phyloP scores from a whole-genome alignment of 192 early-diverging fungal genomes.

The Rhizoclosmatium globosum region DNA sequence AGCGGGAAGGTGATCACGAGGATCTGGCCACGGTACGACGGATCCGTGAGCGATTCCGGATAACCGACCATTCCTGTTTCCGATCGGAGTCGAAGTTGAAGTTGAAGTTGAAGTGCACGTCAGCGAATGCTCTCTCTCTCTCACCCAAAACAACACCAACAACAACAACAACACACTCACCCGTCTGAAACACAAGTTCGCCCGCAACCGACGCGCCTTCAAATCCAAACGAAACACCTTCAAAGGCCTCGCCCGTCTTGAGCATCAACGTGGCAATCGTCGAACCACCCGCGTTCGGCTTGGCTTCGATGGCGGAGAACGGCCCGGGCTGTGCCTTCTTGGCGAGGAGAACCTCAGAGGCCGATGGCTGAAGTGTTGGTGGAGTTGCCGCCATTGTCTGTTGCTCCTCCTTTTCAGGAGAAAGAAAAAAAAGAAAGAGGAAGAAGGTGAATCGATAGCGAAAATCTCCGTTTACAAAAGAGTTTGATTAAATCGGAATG shows the following conservation, averaged over 20 bases:
- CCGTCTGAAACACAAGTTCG: constrained; percentile 99
- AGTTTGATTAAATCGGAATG: neutral
- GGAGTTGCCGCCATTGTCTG: neutral
- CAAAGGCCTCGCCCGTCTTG: constrained; percentile 83
- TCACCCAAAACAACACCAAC: too few relatives aligned
- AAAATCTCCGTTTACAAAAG: neutral
- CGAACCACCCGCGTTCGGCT: neutral
- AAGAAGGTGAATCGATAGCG: neutral
- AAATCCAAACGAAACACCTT: constrained; percentile 96
- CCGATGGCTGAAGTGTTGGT: neutral
- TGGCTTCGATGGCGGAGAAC: constrained; percentile 19
- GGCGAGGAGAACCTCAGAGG: neutral
- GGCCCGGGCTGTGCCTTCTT: neutral
- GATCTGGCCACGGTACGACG: constrained; percentile 98
- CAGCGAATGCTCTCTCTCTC: neutral
- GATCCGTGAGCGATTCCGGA: constrained; percentile 98
- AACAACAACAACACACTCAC: constrained; percentile 58
- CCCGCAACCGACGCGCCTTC: constrained; percentile 86
- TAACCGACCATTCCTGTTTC: constrained; percentile 94
- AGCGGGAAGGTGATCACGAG: constrained; percentile 97
- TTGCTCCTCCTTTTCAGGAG: neutral
- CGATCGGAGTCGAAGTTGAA: neutral
- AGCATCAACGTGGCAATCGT: constrained; percentile 68
- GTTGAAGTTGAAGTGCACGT: neutral
- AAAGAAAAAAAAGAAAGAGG: neutral